Evolutionary conservation across 495 filamentous ascomycete species (phyloP), one percentile per base, ranked within the genome.

Genomic region (Talaromyces stipitatus): DNA sequence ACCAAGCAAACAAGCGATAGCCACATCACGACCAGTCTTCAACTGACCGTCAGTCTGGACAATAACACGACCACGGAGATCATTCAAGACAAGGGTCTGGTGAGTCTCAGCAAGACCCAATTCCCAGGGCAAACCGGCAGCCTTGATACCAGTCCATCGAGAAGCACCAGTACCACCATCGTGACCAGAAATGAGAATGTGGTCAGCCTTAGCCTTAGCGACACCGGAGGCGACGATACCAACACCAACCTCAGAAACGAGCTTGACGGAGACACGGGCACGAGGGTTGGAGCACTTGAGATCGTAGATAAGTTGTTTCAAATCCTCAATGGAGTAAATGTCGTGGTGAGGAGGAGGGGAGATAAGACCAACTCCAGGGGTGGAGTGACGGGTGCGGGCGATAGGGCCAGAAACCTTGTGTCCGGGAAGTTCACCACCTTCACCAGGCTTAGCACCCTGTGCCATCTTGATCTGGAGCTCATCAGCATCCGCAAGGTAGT

Each of bases 401-500:
- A 99, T 99, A 27, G 95, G 88, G 62, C 91, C 90, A 24, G 95
- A 95, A 6, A 99, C 95, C 76, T 99, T 99, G 78, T 97, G 92
- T 27, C 94, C 94, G 29, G 94, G 94, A 60, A 99, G 83, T 70
- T 99, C 94, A 80, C 94, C 94, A 77, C 94, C 94, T 72, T 99
- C 94, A 67, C 94, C 94, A 60, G 94, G 94, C 82, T 99, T 99
- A 53, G 94, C 94, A 64, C 94, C 94, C 74, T 99, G 94, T 9
- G 94, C 94, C 94, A 99, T 99, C 82, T 99, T 99, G 80, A 99
- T 99, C 76, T 99, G 94, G 32, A 99, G 78, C 74, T 99, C 92
- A 69, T 99, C 94, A 12, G 94, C 90, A 70, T 99, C 94, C 38
- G 94, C 92, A n/a, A 99, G 82, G 71, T 97, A 99, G 78, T 95